Conservation (phyloP, 495 filamentous ascomycete genomes). For the Annulohypoxylon maeteangense region DNA sequence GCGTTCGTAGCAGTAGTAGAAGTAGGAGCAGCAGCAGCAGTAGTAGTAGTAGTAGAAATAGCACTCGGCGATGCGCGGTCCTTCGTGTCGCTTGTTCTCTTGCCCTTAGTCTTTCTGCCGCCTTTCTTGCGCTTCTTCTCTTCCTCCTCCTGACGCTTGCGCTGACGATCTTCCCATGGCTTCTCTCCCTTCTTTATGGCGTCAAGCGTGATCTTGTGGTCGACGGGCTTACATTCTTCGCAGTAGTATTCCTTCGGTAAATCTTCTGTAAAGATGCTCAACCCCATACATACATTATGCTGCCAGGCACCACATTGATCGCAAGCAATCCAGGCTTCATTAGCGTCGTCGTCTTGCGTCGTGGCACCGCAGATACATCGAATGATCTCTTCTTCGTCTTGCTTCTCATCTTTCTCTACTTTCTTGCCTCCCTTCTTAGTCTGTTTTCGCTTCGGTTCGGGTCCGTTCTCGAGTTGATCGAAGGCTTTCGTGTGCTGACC, state of each 20-base stretch:
- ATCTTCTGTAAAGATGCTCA: slow-evolving; percentile 78
- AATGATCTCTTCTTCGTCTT: slow-evolving; percentile 73
- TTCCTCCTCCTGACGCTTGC: slow-evolving; percentile 59
- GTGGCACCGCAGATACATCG: slow-evolving; percentile 92
- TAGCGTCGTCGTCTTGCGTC: slow-evolving; percentile 82
- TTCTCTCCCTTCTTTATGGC: slow-evolving; percentile 81
- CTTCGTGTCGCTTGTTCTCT: slow-evolving; percentile 62
- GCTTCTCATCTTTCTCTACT: slow-evolving; percentile 68
- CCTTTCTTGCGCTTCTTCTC: slow-evolving; percentile 61
- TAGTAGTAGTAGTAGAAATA: slow-evolving; percentile 29
- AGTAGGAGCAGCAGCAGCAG: slow-evolving; percentile 35
- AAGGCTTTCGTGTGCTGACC: slow-evolving; percentile 90
- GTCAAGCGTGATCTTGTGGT: slow-evolving; percentile 78
- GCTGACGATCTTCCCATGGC: slow-evolving; percentile 80
- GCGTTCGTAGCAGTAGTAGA: slow-evolving; percentile 21
- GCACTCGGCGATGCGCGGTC: slow-evolving; percentile 54
- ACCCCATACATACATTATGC: slow-evolving; percentile 93
- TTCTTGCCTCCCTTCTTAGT: slow-evolving; percentile 66
- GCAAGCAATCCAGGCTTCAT: slow-evolving; percentile 89
- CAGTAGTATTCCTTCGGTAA: slow-evolving; percentile 86
- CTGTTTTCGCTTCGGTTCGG: slow-evolving; percentile 73
- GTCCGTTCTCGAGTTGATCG: slow-evolving; percentile 72
- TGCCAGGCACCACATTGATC: slow-evolving; percentile 94
- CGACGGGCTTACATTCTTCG: slow-evolving; percentile 85
- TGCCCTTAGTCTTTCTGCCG: slow-evolving; percentile 61